Evolutionary conservation across 2,329 filamentous ascomycete species (phyloP), one percentile per base, ranked within the genome.

Genomic region (Pseudocercospora fijiensis): DNA sequence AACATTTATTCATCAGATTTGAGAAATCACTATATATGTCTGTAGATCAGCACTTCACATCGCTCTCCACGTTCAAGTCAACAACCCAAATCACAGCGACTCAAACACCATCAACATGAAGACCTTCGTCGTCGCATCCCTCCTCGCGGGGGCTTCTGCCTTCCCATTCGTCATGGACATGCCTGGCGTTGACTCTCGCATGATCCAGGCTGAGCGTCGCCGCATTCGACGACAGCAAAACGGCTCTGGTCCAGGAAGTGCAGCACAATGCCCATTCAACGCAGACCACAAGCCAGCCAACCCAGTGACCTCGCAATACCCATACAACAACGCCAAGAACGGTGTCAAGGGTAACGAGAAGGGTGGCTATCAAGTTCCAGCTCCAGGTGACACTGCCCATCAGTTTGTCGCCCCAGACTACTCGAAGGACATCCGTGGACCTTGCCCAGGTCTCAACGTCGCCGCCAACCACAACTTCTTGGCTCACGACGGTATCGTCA

Each of bases 321-420:
- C 76, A 20, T 82, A 82, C 69, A 78, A 78, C 53, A 75, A 75
- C 22, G 79, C 80, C 4, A 76, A 75, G 61, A 76, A 80, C 60
- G 80, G 80, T 49, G 24, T 71, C 10, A 75, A 73, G n/a, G 80
- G 80, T 3, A 78, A 74, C 8, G 76, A 76, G 4, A 72, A 70
- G 27, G 80, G 81, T 60, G 79, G 80, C 3, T 80, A 78, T 64
- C 73, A 77, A 59, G 80, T 82, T 0, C 80, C 81, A 30, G 79
- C 77, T 18, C 69, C 72, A 51, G 77, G 77, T n/a, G 79, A 81
- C 60, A 72, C 68, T 33, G 78, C 76, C 1, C 73, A 79, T 69
- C 57, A 71, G 52, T 80, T 76, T 55, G 65, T 73, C 16, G 73
- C 77, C 11, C 78, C 78, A 4, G 33, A 72, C 70, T 2, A 59